A percentile compares a stretch with the other conserved stretches of the same genome.
These are phyloP conservation scores for Nissolia schottii DNA, from an alignment of 306 rosid species.

Conservation along the genomic window DNA sequence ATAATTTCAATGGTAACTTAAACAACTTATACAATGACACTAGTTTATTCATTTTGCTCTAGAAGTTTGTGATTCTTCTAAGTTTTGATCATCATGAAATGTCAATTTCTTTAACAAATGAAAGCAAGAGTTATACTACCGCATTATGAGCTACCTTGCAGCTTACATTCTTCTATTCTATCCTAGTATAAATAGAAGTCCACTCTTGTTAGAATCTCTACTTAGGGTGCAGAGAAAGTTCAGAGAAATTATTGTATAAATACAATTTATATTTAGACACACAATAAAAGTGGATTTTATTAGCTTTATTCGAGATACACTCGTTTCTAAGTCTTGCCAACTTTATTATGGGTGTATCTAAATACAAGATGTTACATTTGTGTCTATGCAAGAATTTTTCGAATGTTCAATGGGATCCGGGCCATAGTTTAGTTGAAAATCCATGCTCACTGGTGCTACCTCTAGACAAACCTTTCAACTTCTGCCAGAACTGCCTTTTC, in stretches of 20 bases:
- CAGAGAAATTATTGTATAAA: too few relatives aligned
- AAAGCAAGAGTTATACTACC: background rate
- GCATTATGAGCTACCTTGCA: background rate
- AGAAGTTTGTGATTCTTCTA: background rate
- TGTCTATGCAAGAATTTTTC: background rate
- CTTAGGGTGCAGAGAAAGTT: background rate
- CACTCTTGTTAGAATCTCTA: background rate
- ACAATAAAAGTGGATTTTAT: too few relatives aligned
- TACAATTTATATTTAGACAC: too few relatives aligned
- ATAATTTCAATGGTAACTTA: background rate
- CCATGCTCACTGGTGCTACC: conserved; percentile 81
- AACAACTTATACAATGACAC: background rate
- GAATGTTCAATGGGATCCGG: conserved; percentile 47
- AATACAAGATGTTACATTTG: too few relatives aligned
- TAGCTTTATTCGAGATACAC: too few relatives aligned
- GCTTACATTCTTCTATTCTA: background rate
- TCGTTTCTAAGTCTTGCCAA: too few relatives aligned
- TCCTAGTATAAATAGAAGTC: background rate
- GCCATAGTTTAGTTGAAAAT: conserved; percentile 46
- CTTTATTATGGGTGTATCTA: too few relatives aligned
- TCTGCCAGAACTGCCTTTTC: conserved; percentile 63
- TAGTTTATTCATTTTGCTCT: conserved; percentile 1
- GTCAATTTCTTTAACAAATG: background rate
- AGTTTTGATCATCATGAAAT: background rate
- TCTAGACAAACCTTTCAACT: conserved; percentile 53